Percentiles rank a stretch among this genome's conserved stretches.
These are phyloP conservation scores for Oryza coarctata DNA, from an alignment of 176 grass and related monocot species.

Conservation along the genomic window DNA sequence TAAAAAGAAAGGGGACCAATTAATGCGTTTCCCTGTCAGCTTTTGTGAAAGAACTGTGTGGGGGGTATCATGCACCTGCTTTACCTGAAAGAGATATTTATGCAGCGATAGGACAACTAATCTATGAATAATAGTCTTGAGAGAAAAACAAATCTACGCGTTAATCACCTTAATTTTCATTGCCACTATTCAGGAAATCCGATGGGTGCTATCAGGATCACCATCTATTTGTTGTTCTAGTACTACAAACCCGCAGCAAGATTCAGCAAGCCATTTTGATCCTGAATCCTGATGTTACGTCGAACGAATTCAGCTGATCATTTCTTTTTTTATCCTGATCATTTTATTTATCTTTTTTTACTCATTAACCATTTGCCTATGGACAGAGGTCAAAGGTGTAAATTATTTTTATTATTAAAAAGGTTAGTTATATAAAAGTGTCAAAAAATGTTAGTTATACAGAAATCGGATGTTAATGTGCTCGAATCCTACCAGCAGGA, in stretches of 20 bases:
- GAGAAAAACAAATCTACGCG: not conserved
- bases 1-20: not conserved
- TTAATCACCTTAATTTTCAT: not conserved
- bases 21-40: constrained; percentile 1
- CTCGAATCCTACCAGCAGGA: not conserved
- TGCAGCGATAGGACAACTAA: not conserved
- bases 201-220: too few species aligned
- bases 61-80: not conserved
- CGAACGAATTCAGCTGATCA: not conserved
- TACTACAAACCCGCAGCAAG: not conserved
- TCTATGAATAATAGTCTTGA: not conserved
- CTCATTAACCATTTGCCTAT: too few species aligned
- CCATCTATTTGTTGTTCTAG: too few species aligned
- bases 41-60: constrained; percentile 30
- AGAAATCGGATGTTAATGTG: not conserved
- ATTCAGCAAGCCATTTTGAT: not conserved
- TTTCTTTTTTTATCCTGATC: too few species aligned
- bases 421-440: too few species aligned
- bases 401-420: too few species aligned
- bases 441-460: not conserved
- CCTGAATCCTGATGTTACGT: not conserved
- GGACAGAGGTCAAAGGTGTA: too few species aligned
- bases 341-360: too few species aligned
- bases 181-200: not conserved
- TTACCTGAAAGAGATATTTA: not conserved